Percentiles rank a stretch among this genome's conserved stretches.
Evolutionary conservation across 768 basidiomycete genomes (phyloP).

Genomic region (Macrolepiota fuliginosa): DNA sequence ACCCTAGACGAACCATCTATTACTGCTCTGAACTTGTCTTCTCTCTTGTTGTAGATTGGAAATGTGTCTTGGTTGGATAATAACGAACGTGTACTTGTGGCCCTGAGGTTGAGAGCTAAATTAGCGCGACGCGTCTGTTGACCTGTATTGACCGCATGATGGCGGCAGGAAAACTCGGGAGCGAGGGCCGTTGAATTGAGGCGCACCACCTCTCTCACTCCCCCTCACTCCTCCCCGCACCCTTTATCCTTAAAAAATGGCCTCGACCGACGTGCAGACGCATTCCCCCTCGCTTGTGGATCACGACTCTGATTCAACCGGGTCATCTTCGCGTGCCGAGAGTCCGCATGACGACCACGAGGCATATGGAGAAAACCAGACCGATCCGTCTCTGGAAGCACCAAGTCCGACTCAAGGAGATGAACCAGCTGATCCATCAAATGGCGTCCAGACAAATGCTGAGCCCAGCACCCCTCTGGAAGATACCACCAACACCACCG

Average conservation of each 20-base stretch:
- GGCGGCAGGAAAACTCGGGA: not conserved
- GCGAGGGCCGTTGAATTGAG: not conserved
- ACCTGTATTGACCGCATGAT: slow-evolving; percentile 17
- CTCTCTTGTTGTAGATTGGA: slow-evolving; percentile 19
- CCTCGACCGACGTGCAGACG: not conserved
- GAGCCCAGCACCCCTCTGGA: not conserved
- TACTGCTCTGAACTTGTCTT: slow-evolving; percentile 68
- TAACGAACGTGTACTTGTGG: not conserved
- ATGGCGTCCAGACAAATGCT: not conserved
- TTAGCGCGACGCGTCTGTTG: slow-evolving; percentile 31
- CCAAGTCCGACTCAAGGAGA: slow-evolving; percentile 9
- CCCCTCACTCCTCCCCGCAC: not conserved
- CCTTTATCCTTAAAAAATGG: not conserved
- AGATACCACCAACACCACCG: not conserved
- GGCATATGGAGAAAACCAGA: slow-evolving; percentile 2
- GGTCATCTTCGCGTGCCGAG: not conserved
- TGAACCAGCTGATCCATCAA: slow-evolving; percentile 12
- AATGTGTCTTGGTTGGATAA: not conserved
- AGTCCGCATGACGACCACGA: slow-evolving; percentile 11
- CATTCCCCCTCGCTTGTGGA: not conserved
- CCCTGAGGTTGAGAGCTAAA: not conserved
- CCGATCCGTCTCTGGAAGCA: slow-evolving; percentile 9
- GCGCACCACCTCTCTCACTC: not conserved
- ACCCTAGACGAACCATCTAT: slow-evolving; percentile 75
- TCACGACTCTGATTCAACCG: slow-evolving; percentile 1